Conservation (phyloP, 2,329 filamentous ascomycete genomes). For the Alternaria tenuissima region DNA sequence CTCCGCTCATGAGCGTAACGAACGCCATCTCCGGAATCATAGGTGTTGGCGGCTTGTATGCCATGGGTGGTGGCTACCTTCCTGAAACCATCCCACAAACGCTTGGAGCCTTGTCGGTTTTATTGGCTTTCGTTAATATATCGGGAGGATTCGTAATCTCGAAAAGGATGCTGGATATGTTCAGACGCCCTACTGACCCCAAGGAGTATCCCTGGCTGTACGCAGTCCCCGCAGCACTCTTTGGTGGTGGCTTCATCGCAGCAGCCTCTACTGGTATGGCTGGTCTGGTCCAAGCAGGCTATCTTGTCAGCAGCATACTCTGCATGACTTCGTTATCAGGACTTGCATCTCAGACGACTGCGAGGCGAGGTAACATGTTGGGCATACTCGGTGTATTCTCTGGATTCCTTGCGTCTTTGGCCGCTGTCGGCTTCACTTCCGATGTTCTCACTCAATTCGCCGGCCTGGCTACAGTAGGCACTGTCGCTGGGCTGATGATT, state of each 20-base stretch:
- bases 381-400: slow-evolving; percentile 86
- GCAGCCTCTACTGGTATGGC: slow-evolving; percentile 83
- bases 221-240: slow-evolving; percentile 76
- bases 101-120: slow-evolving; percentile 80
- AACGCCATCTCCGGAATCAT: slow-evolving; percentile 93
- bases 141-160: slow-evolving; percentile 90
- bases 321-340: slow-evolving; percentile 84
- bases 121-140: slow-evolving; percentile 88
- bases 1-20: slow-evolving; percentile 89
- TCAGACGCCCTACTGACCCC: slow-evolving; percentile 77
- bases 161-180: slow-evolving; percentile 83
- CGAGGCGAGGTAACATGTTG: slow-evolving; percentile 83
- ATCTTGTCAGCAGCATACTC: slow-evolving; percentile 82
- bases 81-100: slow-evolving; percentile 74
- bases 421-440: slow-evolving; percentile 80
- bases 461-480: slow-evolving; percentile 75
- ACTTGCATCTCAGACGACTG: slow-evolving; percentile 82
- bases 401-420: slow-evolving; percentile 82
- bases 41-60: slow-evolving; percentile 85
- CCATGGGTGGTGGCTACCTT: slow-evolving; percentile 76
- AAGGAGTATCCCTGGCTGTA: slow-evolving; percentile 91
- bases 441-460: slow-evolving; percentile 83
- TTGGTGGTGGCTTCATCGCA: slow-evolving; percentile 81
- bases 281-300: slow-evolving; percentile 86
- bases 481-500: slow-evolving; percentile 75